phyloP scores from a whole-genome alignment of 345 rosid genomes.

The Jatropha curcas region DNA sequence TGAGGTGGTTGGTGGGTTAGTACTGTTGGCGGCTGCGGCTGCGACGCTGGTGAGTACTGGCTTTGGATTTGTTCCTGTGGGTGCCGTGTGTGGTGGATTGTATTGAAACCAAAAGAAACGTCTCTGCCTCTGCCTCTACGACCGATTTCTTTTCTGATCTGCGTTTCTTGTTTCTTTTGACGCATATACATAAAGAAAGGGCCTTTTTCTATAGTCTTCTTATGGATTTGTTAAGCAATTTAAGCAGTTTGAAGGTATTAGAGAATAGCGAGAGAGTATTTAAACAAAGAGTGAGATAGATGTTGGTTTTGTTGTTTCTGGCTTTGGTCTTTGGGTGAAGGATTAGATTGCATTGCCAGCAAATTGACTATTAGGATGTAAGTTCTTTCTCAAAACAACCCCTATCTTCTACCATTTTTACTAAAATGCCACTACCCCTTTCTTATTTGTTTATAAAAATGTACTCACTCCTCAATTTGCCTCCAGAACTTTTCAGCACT shows the following conservation, averaged over 20 bases:
- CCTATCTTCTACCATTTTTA: too few species aligned
- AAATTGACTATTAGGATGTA: not conserved
- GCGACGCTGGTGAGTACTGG: not conserved
- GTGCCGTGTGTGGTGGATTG: not conserved
- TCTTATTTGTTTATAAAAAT: too few species aligned
- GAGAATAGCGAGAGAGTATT: not conserved
- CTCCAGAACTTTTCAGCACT: too few species aligned
- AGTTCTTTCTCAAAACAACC: too few species aligned
- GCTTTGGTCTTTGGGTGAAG: not conserved
- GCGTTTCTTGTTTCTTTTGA: constrained; percentile 26
- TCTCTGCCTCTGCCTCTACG: not conserved
- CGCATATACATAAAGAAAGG: constrained; percentile 31
- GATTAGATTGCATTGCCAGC: not conserved
- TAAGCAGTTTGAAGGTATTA: not conserved
- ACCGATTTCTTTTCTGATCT: constrained; percentile 22
- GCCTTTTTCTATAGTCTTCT: not conserved
- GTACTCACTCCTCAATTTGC: too few species aligned
- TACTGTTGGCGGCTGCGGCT: constrained; percentile 32
- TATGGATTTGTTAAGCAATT: not conserved
- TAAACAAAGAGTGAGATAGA: too few species aligned
- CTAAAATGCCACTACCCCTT: too few species aligned
- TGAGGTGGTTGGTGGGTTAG: constrained; percentile 11
- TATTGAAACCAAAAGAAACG: constrained; percentile 13
- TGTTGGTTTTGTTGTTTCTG: too few species aligned
- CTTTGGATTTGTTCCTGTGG: not conserved